Conservation (phyloP, 1,284 basidiomycete species). For the Leccinum solheimii region DNA sequence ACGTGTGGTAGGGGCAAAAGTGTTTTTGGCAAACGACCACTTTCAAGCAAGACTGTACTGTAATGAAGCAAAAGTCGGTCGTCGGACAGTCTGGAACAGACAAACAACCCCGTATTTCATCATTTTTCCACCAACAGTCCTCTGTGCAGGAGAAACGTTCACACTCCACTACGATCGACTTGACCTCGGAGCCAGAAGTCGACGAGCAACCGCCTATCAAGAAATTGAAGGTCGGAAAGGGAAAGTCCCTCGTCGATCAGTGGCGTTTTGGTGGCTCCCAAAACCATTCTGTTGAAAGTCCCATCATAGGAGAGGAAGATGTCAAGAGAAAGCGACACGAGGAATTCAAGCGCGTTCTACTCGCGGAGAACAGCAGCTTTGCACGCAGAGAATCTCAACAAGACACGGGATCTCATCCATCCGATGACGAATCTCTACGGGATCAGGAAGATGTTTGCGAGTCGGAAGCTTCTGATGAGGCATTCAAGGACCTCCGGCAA, state of each 20-base stretch:
- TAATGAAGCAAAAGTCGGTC: slow-evolving; percentile 28
- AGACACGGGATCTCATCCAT: slow-evolving; percentile 10
- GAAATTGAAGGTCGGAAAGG: slow-evolving; percentile 31
- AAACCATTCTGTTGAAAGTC: slow-evolving; percentile 20
- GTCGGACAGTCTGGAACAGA: not conserved
- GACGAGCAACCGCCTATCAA: slow-evolving; percentile 40
- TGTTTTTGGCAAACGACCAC: not conserved
- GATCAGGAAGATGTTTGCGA: slow-evolving; percentile 30
- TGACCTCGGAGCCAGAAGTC: slow-evolving; percentile 46
- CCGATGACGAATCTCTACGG: slow-evolving; percentile 26
- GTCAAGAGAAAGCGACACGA: slow-evolving; percentile 41
- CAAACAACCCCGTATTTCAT: slow-evolving; percentile 51
- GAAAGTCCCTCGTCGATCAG: slow-evolving; percentile 26
- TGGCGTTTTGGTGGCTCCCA: slow-evolving; percentile 39
- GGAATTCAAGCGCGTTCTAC: slow-evolving; percentile 55
- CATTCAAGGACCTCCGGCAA: slow-evolving; percentile 49
- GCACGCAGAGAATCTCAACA: slow-evolving; percentile 8
- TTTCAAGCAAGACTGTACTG: not conserved
- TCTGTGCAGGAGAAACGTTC: slow-evolving; percentile 31
- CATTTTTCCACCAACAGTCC: slow-evolving; percentile 50
- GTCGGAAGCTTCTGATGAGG: slow-evolving; percentile 46
- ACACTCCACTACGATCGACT: slow-evolving; percentile 48
- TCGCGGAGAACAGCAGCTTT: slow-evolving; percentile 46
- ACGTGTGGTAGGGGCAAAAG: slow-evolving; percentile 14
- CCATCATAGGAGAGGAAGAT: slow-evolving; percentile 15